Percentiles rank a stretch among this genome's conserved stretches.
phyloP scores from a whole-genome alignment of 495 filamentous ascomycete species.

The Penicillium angulare region DNA sequence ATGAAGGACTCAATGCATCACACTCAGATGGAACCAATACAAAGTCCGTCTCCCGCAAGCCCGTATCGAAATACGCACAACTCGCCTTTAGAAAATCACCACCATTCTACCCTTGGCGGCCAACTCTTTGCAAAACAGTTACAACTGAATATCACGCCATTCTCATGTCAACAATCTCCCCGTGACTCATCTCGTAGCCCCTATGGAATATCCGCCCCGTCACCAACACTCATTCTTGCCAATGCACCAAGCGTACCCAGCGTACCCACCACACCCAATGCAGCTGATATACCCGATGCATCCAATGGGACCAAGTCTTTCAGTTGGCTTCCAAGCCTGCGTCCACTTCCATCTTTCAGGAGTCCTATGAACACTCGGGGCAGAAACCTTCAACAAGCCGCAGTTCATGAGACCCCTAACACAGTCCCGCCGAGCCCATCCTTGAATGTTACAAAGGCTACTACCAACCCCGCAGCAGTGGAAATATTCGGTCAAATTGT shows the following conservation, averaged over 20 bases:
- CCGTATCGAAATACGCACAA: too few species aligned
- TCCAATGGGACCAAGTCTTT: background rate
- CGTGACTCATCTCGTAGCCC: background rate
- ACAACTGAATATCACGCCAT: background rate
- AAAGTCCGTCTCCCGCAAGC: background rate
- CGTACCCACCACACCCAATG: too few species aligned
- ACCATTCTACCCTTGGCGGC: conserved; percentile 20
- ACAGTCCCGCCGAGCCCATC: background rate
- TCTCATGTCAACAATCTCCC: background rate
- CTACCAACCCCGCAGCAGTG: background rate
- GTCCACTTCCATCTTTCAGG: background rate
- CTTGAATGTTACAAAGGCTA: background rate
- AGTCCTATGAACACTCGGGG: background rate
- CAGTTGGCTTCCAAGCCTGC: conserved; percentile 18
- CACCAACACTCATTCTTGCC: background rate
- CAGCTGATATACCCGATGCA: too few species aligned
- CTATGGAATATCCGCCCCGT: background rate
- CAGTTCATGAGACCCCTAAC: background rate
- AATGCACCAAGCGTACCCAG: too few species aligned
- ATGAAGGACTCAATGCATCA: background rate
- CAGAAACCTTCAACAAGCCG: background rate
- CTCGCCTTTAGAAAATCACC: background rate
- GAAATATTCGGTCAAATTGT: conserved; percentile 22
- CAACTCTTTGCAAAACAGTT: conserved; percentile 9
- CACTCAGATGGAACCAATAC: background rate